A percentile compares a stretch with the other conserved stretches of the same genome.
phyloP scores from a whole-genome alignment of 129 eudicot species.

The Chrysanthemum makinoi region DNA sequence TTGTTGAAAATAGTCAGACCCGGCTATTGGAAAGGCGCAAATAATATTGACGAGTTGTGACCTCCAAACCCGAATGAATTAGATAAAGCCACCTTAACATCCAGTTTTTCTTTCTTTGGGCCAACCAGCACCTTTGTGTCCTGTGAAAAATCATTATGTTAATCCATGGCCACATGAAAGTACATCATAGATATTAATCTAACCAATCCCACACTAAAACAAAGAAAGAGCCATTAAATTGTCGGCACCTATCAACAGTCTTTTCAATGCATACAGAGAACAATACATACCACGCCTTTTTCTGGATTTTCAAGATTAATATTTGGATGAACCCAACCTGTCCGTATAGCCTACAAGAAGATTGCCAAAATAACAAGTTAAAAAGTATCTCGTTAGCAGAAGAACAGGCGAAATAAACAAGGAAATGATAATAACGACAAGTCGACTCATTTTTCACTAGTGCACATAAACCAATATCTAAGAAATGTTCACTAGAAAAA shows the following conservation, averaged over 20 bases:
- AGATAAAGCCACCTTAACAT: conserved; percentile 79
- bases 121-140: conserved; percentile 73
- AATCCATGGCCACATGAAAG: not conserved
- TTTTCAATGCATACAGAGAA: not conserved
- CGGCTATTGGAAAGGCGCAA: conserved; percentile 66
- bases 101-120: conserved; percentile 66
- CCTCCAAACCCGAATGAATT: conserved; percentile 98
- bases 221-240: not conserved
- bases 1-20: conserved; percentile 1
- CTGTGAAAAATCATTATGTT: conserved; percentile 26
- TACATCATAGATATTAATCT: too few relatives aligned
- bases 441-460: not conserved
- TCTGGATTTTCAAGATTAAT: conserved; percentile 93
- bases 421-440: not conserved
- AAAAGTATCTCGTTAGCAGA: not conserved
- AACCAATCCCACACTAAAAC: too few relatives aligned
- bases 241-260: too few relatives aligned
- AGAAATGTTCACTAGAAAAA: not conserved
- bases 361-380: conserved; percentile 14
- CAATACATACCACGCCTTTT: conserved; percentile 71
- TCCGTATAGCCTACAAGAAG: conserved; percentile 72
- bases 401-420: not conserved
- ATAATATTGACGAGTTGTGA: conserved; percentile 77
- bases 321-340: conserved; percentile 98
- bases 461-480: not conserved